A percentile compares a stretch with the other conserved stretches of the same genome.
These are phyloP conservation scores for Phaeoacremonium minimum DNA, from an alignment of 2,329 filamentous ascomycete species.

Conservation along the genomic window DNA sequence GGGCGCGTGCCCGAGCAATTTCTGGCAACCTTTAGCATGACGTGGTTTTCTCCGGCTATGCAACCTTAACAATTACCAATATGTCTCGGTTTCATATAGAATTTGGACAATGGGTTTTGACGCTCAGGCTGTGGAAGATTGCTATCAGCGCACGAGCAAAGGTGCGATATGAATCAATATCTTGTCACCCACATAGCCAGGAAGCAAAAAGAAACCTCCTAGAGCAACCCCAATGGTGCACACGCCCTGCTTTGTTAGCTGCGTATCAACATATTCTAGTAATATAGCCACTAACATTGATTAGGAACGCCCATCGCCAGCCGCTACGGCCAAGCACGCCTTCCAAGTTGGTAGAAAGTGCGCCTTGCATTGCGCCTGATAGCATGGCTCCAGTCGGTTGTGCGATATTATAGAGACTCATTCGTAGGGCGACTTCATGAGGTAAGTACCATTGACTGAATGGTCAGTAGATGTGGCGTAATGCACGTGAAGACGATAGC, in stretches of 20 bases:
- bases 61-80: too few relatives aligned
- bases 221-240: slow-evolving; percentile 4
- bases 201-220: slow-evolving; percentile 3
- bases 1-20: slow-evolving; percentile 4
- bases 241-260: slow-evolving; percentile 1
- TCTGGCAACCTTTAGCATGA: slow-evolving; percentile 2
- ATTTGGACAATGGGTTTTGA: slow-evolving; percentile 4
- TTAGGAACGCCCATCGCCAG: slow-evolving; percentile 7
- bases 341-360: slow-evolving; percentile 5
- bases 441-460: slow-evolving; percentile 7
- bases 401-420: slow-evolving; percentile 6
- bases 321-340: slow-evolving; percentile 4
- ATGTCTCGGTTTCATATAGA: slow-evolving; percentile 6
- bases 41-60: too few relatives aligned
- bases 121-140: slow-evolving; percentile 4
- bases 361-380: slow-evolving; percentile 3
- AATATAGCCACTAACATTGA: slow-evolving; percentile 1
- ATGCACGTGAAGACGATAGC: too few relatives aligned
- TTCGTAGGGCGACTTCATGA: slow-evolving; percentile 5
- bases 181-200: slow-evolving; percentile 1
- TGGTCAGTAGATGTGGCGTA: too few relatives aligned
- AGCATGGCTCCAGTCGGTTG: slow-evolving; percentile 7
- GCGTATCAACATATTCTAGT: not conserved
- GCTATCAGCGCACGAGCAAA: too few relatives aligned
- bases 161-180: too few relatives aligned